Percentiles rank a stretch among this genome's conserved stretches.
phyloP scores from a whole-genome alignment of 305 asterid species.

The Rubia balearica region DNA sequence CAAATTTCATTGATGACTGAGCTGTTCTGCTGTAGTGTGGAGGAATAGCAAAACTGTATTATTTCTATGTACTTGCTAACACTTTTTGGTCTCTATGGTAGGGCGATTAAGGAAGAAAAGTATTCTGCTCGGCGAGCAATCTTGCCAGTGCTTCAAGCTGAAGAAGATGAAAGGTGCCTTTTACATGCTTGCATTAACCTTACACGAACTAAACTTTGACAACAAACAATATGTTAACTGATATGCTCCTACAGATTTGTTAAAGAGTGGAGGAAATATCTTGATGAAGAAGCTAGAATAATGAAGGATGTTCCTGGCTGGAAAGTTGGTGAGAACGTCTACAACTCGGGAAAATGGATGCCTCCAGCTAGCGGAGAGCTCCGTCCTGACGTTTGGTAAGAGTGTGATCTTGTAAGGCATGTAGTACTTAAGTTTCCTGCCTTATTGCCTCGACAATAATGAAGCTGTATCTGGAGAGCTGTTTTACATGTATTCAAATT shows the following conservation, averaged over 20 bases:
- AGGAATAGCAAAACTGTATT: neutral
- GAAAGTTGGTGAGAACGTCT: slow-evolving; percentile 87
- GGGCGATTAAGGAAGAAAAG: slow-evolving; percentile 92
- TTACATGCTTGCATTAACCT: neutral
- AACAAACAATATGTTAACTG: neutral
- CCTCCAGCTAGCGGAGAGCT: slow-evolving; percentile 91
- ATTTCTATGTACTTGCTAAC: slow-evolving; percentile 4
- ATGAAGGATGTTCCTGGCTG: slow-evolving; percentile 97
- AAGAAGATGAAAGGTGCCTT: slow-evolving; percentile 88
- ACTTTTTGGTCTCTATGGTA: slow-evolving; percentile 23
- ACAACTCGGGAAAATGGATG: slow-evolving; percentile 85
- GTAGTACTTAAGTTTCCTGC: slow-evolving; percentile 16
- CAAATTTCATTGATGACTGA: neutral
- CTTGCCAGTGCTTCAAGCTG: slow-evolving; percentile 84
- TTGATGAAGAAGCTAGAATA: slow-evolving; percentile 85
- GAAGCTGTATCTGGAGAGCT: slow-evolving; percentile 36
- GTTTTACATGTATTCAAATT: slow-evolving; percentile 19
- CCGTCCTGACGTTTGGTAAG: slow-evolving; percentile 80
- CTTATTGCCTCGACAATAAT: slow-evolving; percentile 25
- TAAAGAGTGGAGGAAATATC: slow-evolving; percentile 81
- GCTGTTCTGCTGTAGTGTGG: neutral
- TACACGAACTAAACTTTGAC: too few relatives aligned
- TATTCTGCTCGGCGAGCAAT: slow-evolving; percentile 90
- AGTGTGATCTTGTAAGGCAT: neutral
- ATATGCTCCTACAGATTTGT: slow-evolving; percentile 47